Conservation (phyloP, 2,329 filamentous ascomycete species). For the Fusarium coffeatum region DNA sequence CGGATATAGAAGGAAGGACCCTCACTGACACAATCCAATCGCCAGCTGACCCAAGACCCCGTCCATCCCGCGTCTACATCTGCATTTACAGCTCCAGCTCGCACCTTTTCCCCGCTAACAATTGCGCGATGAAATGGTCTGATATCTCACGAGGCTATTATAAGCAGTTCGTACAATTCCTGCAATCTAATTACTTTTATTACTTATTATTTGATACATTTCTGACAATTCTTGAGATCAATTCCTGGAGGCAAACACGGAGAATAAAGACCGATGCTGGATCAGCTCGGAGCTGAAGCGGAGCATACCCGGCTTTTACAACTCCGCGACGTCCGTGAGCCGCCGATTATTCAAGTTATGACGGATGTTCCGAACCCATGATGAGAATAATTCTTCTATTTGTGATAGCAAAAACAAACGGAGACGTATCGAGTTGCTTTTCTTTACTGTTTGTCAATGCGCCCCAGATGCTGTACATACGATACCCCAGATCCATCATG, state of each 20-base stretch:
- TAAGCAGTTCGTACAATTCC: not conserved
- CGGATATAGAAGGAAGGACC: constrained; percentile 12
- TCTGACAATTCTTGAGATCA: constrained; percentile 16
- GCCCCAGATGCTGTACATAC: not conserved
- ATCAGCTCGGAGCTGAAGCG: constrained; percentile 37
- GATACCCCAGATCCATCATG: constrained; percentile 30
- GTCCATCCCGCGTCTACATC: constrained; percentile 14
- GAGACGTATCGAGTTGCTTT: not conserved
- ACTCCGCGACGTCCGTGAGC: constrained; percentile 32
- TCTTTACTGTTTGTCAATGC: too few relatives aligned
- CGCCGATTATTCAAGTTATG: constrained; percentile 9
- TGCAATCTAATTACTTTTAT: not conserved
- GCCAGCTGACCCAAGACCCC: constrained; percentile 22
- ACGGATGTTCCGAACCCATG: constrained; percentile 7
- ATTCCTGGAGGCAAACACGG: constrained; percentile 13
- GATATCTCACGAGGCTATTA: constrained; percentile 20
- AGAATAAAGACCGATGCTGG: constrained; percentile 31
- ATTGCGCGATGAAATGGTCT: constrained; percentile 39
- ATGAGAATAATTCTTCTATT: not conserved
- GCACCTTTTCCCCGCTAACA: constrained; percentile 20
- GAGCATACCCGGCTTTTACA: constrained; percentile 23
- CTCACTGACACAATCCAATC: constrained; percentile 34
- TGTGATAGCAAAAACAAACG: fast-evolving
- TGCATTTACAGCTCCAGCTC: not conserved
- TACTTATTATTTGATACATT: not conserved